Evolutionary conservation across 139 green algal species (phyloP), one percentile per base, ranked within the genome.

Genomic region (Dunaliella sp.): DNA sequence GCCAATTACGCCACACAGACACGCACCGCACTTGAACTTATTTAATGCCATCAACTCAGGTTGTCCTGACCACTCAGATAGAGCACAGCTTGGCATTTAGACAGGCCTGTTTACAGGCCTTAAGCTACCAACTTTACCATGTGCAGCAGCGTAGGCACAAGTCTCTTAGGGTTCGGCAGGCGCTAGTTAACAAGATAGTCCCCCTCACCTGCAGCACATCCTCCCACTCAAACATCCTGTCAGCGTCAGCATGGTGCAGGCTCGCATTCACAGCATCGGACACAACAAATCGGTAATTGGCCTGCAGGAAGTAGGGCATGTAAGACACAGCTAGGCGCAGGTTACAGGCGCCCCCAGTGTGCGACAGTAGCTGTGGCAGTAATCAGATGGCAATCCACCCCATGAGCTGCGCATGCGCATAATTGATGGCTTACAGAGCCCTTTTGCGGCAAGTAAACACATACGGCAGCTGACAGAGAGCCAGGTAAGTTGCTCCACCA

Each of bases 221-320:
- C 36, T 95, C 92, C 95, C 95, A 97, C 75, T 95, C 90, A 81
- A 97, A 92, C 93, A 95, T 95, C 33, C 88, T 88, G 86, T 98
- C 95, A 1, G 95, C 85, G 65, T 98, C 92, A 1, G 81, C 80
- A n/a, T 90, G 86, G 74, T 93, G 93, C 1, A 35, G 75, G 0
- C 38, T 80, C 28, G 90, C 65, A 80, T 97, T 95, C 0, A 94
- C 89, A 1, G 92, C 91, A 81, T 94, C 93, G 89, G 90, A 95
- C 1, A 97, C 93, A 77, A 96, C 82, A 88, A 98, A 98, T 2
- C 93, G 88, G 89, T 96, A 98, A 90, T 96, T 96, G 48, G 94
- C 94, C 88, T 96, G 93, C 34, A 92, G 81, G 58, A 93, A 93
- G 73, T 3, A 78, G 2, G 73, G 73, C 2, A 33, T 16, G 30